These are phyloP conservation scores for Globisporangium apiculatum DNA, from an alignment of 352 stramenopile species.

Conservation along the genomic window DNA sequence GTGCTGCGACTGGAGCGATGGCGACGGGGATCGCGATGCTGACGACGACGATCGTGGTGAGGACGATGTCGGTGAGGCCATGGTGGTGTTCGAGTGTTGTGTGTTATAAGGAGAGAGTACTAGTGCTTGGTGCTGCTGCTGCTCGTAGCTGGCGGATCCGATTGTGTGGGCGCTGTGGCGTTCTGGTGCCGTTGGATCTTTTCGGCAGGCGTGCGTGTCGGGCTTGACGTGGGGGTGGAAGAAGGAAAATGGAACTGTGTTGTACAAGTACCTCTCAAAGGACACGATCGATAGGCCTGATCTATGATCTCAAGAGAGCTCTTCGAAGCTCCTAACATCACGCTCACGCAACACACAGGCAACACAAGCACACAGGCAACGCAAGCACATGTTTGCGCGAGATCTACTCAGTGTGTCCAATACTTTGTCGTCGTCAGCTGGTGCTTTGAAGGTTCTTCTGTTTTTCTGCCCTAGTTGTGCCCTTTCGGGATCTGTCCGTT, in stretches of 20 bases:
- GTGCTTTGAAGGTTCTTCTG: no score
- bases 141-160: constrained; percentile 6
- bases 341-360: no score
- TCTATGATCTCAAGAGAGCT: no score
- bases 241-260: neutral
- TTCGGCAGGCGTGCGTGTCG: neutral
- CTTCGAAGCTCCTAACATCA: no score
- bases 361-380: no score
- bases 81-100: neutral
- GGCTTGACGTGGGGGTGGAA: neutral
- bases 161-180: neutral
- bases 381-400: no score
- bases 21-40: neutral
- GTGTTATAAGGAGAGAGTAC: neutral
- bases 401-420: no score
- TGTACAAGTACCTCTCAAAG: no score
- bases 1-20: neutral
- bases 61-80: neutral
- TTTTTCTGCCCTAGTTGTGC: no score
- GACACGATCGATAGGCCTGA: neutral
- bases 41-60: neutral
- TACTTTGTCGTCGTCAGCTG: no score
- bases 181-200: neutral
- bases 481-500: no score
- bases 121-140: neutral